phyloP scores from a whole-genome alignment of 148 eudicot genomes.

The Rhododendron kiyosumense region DNA sequence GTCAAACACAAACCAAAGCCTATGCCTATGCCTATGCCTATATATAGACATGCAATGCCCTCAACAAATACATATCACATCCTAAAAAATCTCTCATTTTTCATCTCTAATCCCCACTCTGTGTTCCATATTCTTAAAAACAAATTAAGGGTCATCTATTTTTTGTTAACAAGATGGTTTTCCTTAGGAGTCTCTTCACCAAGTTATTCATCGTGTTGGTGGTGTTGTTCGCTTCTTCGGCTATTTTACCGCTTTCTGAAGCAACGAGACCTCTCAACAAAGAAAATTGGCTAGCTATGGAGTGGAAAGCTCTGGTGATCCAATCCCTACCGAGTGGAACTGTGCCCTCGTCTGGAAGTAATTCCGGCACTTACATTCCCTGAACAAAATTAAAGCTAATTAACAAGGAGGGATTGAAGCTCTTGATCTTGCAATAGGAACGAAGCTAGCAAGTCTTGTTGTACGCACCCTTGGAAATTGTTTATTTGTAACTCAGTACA shows the following conservation, averaged over 20 bases:
- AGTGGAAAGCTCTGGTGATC: neutral
- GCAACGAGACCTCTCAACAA: constrained; percentile 10
- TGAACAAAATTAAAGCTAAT: neutral
- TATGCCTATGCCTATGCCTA: neutral
- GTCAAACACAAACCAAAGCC: neutral
- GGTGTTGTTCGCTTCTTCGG: neutral
- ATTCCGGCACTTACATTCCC: constrained; percentile 18
- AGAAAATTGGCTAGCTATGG: neutral
- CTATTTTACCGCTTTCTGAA: neutral
- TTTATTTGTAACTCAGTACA: neutral
- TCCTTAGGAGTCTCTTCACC: neutral
- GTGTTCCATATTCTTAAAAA: neutral
- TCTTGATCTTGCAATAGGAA: neutral
- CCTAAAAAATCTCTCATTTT: too few species aligned
- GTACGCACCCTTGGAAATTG: too few species aligned
- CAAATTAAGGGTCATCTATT: neutral
- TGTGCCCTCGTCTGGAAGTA: constrained; percentile 1
- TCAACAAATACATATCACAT: neutral
- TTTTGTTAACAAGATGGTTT: neutral
- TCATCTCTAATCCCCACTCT: neutral
- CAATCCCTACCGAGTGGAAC: constrained; percentile 14
- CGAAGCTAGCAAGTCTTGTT: neutral
- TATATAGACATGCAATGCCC: neutral
- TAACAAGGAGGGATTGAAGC: neutral
- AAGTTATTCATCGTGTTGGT: neutral